Evolutionary conservation across 2,329 filamentous ascomycete genomes (phyloP), one percentile per base, ranked within the genome.

Genomic region (Neophaeococcomyces mojaviensis): DNA sequence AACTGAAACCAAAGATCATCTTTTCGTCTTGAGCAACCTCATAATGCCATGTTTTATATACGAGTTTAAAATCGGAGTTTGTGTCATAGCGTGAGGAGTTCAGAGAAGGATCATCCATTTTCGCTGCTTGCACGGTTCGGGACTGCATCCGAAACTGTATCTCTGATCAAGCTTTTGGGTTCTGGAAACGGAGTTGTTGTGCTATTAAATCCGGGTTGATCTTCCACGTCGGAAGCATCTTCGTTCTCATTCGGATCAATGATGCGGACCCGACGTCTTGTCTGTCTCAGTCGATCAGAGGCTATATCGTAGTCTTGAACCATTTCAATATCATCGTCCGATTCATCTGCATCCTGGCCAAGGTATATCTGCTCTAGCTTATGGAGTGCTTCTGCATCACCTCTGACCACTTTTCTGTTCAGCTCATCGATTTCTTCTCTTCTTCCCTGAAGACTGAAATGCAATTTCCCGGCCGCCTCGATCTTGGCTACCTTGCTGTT

Each of bases 361-460:
- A 57, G 48, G 54, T 66, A 67, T 32, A 68, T 56, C 35, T 62
- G 57, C 47, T 69, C 62, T 39, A 70, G 35, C 15, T 60, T 59
- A 18, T 51, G 53, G 42, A 64, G 47, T 7, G 68, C 67, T 16
- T 59, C 56, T 8, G 49, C 39, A 45, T 70, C 65, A 5, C 68
- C 68, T 32, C 60, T 55, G 19, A 60, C 41, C 16, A 65, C 64
- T 35, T 57, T 59, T 19, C 61, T 56, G 26, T 64, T 67, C 38
- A 70, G 51, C 13, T 54, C 55, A 16, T 65, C 59, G 13, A 70
- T 58, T 28, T 64, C 59, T 24, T 39, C 32, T n/a, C 16, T 19
- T 7, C 58, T 57, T 18, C 36, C 13, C 24, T 39, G 20, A 10
- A 28, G 24, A 6, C 19, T 33, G 16, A 39, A 22, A 15, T 24